Evolutionary conservation across 2,329 filamentous ascomycete genomes (phyloP).

Genomic region (Colletotrichum godetiae): DNA sequence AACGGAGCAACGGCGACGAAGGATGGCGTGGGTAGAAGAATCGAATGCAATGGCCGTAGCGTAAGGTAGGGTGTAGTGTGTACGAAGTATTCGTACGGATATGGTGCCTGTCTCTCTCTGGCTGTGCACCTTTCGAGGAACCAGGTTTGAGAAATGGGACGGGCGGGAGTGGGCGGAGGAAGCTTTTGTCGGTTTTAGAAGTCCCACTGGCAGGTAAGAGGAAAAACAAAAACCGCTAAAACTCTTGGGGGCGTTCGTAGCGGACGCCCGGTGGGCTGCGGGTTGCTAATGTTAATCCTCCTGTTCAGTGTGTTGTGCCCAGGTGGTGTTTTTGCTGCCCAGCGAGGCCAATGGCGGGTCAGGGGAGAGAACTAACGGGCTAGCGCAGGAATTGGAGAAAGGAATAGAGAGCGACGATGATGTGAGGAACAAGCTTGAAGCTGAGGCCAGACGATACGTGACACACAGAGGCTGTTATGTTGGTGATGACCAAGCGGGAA

Average conservation of each 20-base stretch:
- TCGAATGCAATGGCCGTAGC: background rate
- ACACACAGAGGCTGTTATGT: background rate
- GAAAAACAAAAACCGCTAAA: conserved; percentile 20
- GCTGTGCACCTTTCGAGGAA: background rate
- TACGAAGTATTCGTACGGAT: no score
- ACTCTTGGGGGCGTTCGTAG: conserved; percentile 16
- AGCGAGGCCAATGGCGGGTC: conserved; percentile 29
- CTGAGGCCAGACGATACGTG: conserved; percentile 7
- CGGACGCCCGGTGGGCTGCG: conserved; percentile 30
- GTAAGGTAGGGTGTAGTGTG: no score
- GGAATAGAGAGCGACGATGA: background rate
- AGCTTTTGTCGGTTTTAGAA: conserved; percentile 33
- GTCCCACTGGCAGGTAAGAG: conserved; percentile 29
- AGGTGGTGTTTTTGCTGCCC: conserved; percentile 5
- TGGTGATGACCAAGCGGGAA: background rate
- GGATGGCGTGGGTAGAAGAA: conserved; percentile 13
- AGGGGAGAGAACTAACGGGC: conserved; percentile 18
- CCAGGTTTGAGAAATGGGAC: conserved; percentile 8
- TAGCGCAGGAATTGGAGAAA: conserved; percentile 10
- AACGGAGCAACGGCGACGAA: background rate
- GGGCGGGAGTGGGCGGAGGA: conserved; percentile 18
- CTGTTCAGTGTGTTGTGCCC: background rate
- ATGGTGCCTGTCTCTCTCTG: no score
- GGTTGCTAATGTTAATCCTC: conserved; percentile 29
- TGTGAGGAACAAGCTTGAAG: background rate